phyloP scores from a whole-genome alignment of 1,284 basidiomycete species.

The Microbotryum lychnidis-dioicae region DNA sequence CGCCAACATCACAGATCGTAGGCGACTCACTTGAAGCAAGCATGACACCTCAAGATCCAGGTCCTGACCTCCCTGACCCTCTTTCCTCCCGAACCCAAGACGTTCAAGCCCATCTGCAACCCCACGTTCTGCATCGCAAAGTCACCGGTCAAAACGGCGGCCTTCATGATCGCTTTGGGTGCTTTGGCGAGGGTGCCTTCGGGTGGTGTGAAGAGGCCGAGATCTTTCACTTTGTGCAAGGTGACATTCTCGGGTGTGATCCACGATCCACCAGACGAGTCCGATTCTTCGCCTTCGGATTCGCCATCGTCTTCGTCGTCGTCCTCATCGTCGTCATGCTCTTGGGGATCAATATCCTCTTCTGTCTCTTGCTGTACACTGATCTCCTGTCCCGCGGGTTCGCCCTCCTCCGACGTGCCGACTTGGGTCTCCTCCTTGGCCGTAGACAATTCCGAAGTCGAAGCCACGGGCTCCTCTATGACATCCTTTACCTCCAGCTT shows the following conservation, averaged over 20 bases:
- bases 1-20: neutral
- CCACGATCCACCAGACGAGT: conserved; percentile 67
- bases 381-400: conserved; percentile 1
- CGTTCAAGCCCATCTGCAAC: conserved; percentile 84
- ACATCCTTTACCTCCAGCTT: conserved; percentile 3
- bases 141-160: conserved; percentile 94
- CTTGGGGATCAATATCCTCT: conserved; percentile 1
- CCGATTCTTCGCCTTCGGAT: conserved; percentile 60
- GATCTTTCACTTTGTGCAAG: conserved; percentile 77
- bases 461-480: conserved; percentile 2
- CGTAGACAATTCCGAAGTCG: conserved; percentile 15
- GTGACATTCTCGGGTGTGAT: conserved; percentile 87
- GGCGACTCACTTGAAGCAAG: conserved; percentile 89
- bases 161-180: conserved; percentile 49
- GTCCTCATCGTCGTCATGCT: conserved; percentile 17
- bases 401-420: conserved; percentile 14
- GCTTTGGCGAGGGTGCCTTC: conserved; percentile 13
- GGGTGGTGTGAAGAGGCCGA: conserved; percentile 52
- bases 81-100: conserved; percentile 87
- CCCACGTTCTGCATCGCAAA: conserved; percentile 99
- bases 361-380: neutral
- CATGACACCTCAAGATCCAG: conserved; percentile 95
- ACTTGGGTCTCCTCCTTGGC: conserved; percentile 27
- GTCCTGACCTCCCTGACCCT: conserved; percentile 84
- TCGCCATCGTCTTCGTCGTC: conserved; percentile 52